Percentiles rank a stretch among this genome's conserved stretches.
These are phyloP conservation scores for Vitis amurensis DNA, from an alignment of 164 flowering plant species.

Conservation along the genomic window DNA sequence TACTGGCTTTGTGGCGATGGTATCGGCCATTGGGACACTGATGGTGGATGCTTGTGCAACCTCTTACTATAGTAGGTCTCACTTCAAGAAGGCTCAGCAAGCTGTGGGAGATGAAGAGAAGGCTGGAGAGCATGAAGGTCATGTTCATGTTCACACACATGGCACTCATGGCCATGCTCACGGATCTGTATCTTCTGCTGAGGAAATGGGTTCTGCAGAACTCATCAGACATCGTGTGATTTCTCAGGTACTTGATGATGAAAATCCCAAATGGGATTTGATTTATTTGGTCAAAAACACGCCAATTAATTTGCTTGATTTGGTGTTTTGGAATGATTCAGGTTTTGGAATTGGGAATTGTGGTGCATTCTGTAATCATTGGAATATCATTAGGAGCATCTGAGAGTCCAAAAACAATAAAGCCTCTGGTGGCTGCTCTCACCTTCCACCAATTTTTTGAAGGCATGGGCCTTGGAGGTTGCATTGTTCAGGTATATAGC, in stretches of 20 bases:
- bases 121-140: slow-evolving; percentile 15
- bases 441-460: slow-evolving; percentile 33
- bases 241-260: slow-evolving; percentile 23
- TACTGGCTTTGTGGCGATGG: slow-evolving; percentile 47
- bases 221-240: slow-evolving; percentile 27
- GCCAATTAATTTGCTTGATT: no score
- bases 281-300: background rate
- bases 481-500: slow-evolving; percentile 18
- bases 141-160: slow-evolving; percentile 32
- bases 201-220: slow-evolving; percentile 4
- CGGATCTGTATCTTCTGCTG: slow-evolving; percentile 13
- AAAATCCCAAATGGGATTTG: background rate
- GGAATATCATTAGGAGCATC: slow-evolving; percentile 32
- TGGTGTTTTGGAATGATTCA: background rate
- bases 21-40: slow-evolving; percentile 30
- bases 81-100: slow-evolving; percentile 11
- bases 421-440: slow-evolving; percentile 26
- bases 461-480: slow-evolving; percentile 31
- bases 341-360: slow-evolving; percentile 36
- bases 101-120: slow-evolving; percentile 15
- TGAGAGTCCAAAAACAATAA: slow-evolving; percentile 19
- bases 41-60: slow-evolving; percentile 34
- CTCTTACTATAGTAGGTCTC: slow-evolving; percentile 6
- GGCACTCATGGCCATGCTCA: slow-evolving; percentile 39
- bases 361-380: slow-evolving; percentile 33